Percentiles rank a stretch among this genome's conserved stretches.
Evolutionary conservation across 352 stramenopile genomes (phyloP).

Genomic region (Phytopythium kandeliae): DNA sequence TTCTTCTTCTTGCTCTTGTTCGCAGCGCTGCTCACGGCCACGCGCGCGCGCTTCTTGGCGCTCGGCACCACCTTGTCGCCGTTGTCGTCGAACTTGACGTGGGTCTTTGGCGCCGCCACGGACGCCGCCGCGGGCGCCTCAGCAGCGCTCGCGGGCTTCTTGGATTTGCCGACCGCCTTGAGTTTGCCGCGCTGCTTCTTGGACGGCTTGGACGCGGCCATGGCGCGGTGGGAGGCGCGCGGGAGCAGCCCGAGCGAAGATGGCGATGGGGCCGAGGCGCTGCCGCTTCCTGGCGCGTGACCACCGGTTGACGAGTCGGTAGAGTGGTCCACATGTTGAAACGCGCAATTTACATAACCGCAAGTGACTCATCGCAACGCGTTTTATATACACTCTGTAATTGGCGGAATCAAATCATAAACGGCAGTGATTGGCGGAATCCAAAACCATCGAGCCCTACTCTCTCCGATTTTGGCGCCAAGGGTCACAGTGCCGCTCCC

Average conservation of each 20-base stretch:
- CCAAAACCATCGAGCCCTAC: conserved; percentile 1
- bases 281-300: background rate
- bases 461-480: too few relatives aligned
- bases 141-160: conserved; percentile 6
- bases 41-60: conserved; percentile 49
- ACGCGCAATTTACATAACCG: too few relatives aligned
- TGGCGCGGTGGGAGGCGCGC: conserved; percentile 6
- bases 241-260: background rate
- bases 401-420: conserved; percentile 25
- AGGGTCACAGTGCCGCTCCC: conserved; percentile 8
- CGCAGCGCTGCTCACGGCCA: background rate
- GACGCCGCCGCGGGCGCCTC: conserved; percentile 4
- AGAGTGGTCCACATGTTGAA: background rate
- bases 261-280: background rate
- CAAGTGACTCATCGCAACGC: too few relatives aligned
- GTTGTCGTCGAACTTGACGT: conserved; percentile 67
- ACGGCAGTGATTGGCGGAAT: conserved; percentile 29
- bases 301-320: background rate
- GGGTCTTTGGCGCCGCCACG: conserved; percentile 18
- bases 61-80: conserved; percentile 37
- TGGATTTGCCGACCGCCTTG: conserved; percentile 28
- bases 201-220: conserved; percentile 51
- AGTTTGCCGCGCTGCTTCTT: conserved; percentile 80
- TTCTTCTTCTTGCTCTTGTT: conserved; percentile 15
- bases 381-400: conserved; percentile 7